A percentile compares a stretch with the other conserved stretches of the same genome.
phyloP scores from a whole-genome alignment of 78 protist genomes.

The Trichosphaerium sp. region DNA sequence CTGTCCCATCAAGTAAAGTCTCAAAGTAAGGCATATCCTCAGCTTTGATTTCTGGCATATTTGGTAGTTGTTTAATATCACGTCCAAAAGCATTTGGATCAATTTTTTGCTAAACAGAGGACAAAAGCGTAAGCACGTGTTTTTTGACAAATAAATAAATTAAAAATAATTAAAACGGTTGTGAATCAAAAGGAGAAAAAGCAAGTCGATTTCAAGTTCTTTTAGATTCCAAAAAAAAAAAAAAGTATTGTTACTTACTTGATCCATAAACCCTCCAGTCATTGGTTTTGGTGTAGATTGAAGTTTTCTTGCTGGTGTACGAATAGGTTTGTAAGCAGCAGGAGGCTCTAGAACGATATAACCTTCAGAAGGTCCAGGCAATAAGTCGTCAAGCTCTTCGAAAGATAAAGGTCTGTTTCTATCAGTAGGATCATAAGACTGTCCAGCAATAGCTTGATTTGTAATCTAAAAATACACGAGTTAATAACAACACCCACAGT shows the following conservation, averaged over 20 bases:
- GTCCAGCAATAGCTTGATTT: conserved; percentile 31
- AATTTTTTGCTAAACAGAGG: too few species aligned
- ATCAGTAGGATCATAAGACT: conserved; percentile 75
- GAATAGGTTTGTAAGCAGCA: conserved; percentile 68
- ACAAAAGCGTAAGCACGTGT: neutral
- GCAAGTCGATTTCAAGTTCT: too few species aligned
- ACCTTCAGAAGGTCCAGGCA: conserved; percentile 90
- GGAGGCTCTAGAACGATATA: conserved; percentile 85
- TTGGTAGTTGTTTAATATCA: neutral
- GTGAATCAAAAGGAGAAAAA: too few species aligned
- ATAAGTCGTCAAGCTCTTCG: conserved; percentile 85
- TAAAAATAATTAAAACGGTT: too few species aligned
- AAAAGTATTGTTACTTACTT: too few species aligned
- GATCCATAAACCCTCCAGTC: too few species aligned
- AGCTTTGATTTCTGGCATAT: conserved; percentile 83
- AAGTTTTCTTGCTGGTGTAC: conserved; percentile 75
- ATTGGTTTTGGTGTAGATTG: conserved; percentile 67
- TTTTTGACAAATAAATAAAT: too few species aligned
- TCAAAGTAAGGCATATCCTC: conserved; percentile 85
- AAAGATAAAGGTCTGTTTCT: conserved; percentile 86
- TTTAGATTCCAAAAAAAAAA: too few species aligned
- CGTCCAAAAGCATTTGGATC: conserved; percentile 12
- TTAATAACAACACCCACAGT: neutral
- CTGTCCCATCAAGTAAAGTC: conserved; percentile 44
- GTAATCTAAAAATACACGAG: neutral